phyloP scores from a whole-genome alignment of 176 grass and related monocot genomes.

The Musa troglodytarum region DNA sequence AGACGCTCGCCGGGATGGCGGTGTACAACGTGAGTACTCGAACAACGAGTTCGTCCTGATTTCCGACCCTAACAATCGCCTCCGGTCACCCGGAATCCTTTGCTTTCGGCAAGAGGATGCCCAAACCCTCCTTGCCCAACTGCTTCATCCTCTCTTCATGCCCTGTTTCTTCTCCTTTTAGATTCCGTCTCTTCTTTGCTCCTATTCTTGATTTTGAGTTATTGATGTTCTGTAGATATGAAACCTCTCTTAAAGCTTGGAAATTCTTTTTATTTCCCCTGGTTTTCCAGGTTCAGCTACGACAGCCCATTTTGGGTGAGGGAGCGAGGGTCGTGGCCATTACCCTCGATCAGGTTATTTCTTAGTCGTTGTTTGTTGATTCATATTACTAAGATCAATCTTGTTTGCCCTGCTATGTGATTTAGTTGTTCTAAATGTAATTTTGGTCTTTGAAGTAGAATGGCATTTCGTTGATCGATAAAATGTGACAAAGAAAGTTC shows the following conservation, averaged over 20 bases:
- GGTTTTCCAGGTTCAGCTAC: constrained; percentile 50
- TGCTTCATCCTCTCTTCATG: background rate
- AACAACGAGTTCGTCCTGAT: constrained; percentile 87
- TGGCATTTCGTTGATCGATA: background rate
- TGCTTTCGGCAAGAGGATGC: constrained; percentile 81
- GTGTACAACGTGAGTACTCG: constrained; percentile 61
- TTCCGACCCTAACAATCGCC: constrained; percentile 64
- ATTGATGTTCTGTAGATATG: constrained; percentile 4
- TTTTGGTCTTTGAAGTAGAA: background rate
- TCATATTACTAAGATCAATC: background rate
- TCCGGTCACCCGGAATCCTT: constrained; percentile 72
- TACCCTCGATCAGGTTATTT: constrained; percentile 83
- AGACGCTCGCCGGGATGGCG: constrained; percentile 48
- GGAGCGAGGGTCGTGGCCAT: constrained; percentile 76
- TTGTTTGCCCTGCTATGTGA: background rate
- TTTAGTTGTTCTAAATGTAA: background rate
- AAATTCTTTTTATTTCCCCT: background rate
- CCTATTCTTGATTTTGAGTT: constrained; percentile 11
- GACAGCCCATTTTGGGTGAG: constrained; percentile 64
- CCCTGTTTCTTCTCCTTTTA: background rate
- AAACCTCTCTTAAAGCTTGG: background rate
- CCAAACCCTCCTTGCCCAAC: constrained; percentile 63
- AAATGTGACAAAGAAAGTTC: background rate
- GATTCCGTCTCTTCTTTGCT: background rate
- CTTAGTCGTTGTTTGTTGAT: background rate